phyloP scores from a whole-genome alignment of 2,329 filamentous ascomycete genomes.

The Nemania sp. region DNA sequence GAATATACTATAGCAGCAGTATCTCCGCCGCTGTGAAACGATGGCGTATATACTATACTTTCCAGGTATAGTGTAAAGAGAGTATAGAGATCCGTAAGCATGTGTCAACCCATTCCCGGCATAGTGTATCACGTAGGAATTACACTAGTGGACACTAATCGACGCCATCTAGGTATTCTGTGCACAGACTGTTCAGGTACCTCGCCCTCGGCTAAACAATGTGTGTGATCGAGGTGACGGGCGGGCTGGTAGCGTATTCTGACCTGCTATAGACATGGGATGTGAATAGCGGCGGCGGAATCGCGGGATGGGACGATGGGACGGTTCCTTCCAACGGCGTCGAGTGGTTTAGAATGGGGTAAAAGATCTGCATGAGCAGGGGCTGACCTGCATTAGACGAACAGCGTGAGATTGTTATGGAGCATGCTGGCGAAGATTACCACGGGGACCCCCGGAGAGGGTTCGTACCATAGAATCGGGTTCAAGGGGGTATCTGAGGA shows the following conservation, averaged over 20 bases:
- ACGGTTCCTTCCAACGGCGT: conserved; percentile 5
- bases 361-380: conserved; percentile 16
- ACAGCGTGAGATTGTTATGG: conserved; percentile 8
- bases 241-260: background rate
- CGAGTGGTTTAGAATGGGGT: conserved; percentile 10
- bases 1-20: background rate
- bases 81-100: background rate
- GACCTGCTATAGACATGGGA: background rate
- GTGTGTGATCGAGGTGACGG: conserved; percentile 4
- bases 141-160: background rate
- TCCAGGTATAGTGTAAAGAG: background rate
- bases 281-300: conserved; percentile 8
- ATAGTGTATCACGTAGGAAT: background rate
- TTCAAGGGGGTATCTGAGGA: background rate
- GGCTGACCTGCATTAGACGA: conserved; percentile 7
- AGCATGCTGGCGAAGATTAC: background rate
- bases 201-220: conserved; percentile 20
- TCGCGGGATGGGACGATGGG: conserved; percentile 22
- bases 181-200: background rate
- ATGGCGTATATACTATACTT: background rate
- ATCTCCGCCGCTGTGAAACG: conserved; percentile 8
- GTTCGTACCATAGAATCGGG: conserved; percentile 27
- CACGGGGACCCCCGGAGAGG: background rate
- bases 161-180: background rate
- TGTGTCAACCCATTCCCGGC: background rate